Percentiles rank a stretch among this genome's conserved stretches.
These are phyloP conservation scores for Plantago lanceolata DNA, from an alignment of 305 asterid genomes.

Conservation along the genomic window DNA sequence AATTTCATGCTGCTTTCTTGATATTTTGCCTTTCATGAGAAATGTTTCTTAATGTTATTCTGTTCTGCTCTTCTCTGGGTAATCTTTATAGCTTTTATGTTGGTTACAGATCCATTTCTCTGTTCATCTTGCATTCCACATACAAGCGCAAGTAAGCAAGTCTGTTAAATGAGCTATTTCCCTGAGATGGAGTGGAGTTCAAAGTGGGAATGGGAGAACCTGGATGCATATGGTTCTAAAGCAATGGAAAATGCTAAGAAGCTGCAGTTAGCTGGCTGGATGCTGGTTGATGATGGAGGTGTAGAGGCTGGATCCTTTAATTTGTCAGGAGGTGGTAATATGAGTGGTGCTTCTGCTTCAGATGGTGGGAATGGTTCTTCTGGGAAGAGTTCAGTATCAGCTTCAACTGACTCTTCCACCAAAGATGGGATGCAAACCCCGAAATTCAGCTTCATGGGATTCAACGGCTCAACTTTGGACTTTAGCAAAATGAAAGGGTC, in stretches of 20 bases:
- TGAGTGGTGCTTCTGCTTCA: constrained; percentile 50
- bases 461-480: constrained; percentile 27
- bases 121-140: neutral
- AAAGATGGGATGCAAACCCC: constrained; percentile 32
- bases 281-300: constrained; percentile 58
- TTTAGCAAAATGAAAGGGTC: constrained; percentile 31
- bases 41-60: too few relatives aligned
- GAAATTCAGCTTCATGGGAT: constrained; percentile 26
- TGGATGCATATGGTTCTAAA: constrained; percentile 47
- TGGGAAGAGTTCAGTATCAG: constrained; percentile 68
- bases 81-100: neutral
- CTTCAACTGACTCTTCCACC: constrained; percentile 63
- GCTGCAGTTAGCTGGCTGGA: constrained; percentile 62
- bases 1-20: too few relatives aligned
- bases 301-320: constrained; percentile 51
- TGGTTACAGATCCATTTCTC: constrained; percentile 29
- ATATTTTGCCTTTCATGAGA: too few relatives aligned
- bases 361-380: constrained; percentile 62
- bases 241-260: constrained; percentile 51
- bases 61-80: too few relatives aligned
- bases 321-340: constrained; percentile 30
- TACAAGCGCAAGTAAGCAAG: neutral
- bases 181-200: constrained; percentile 72
- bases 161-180: constrained; percentile 32
- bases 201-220: constrained; percentile 77